A percentile compares a stretch with the other conserved stretches of the same genome.
These are phyloP conservation scores for Microascus cirrosus DNA, from an alignment of 2,329 filamentous ascomycete species.

Conservation along the genomic window DNA sequence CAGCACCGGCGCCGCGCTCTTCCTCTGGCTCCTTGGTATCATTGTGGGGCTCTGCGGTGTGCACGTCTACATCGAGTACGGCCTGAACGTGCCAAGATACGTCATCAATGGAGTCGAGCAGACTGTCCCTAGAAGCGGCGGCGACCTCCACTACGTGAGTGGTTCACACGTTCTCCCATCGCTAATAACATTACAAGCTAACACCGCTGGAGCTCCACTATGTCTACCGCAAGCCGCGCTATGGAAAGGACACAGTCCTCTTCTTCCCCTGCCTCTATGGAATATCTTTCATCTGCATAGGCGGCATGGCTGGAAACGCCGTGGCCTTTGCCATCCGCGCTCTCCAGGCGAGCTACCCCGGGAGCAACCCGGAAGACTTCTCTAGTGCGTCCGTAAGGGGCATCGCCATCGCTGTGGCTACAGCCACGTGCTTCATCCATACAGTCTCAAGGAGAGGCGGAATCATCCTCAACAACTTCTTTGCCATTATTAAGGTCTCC, in stretches of 20 bases:
- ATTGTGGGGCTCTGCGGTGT: conserved; percentile 23
- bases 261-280: conserved; percentile 27
- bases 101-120: conserved; percentile 23
- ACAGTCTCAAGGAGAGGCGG: conserved; percentile 34
- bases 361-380: conserved; percentile 1
- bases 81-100: conserved; percentile 31
- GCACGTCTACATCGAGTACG: conserved; percentile 31
- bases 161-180: background rate
- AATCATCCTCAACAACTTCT: conserved; percentile 35
- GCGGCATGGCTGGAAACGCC: conserved; percentile 36
- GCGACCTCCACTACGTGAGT: conserved; percentile 30
- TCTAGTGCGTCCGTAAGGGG: conserved; percentile 24
- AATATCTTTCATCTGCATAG: conserved; percentile 31
- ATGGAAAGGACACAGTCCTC: background rate
- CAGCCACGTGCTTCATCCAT: conserved; percentile 34
- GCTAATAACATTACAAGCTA: background rate
- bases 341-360: conserved; percentile 15
- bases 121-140: conserved; percentile 30
- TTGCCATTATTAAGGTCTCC: conserved; percentile 35
- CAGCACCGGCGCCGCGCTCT: conserved; percentile 21
- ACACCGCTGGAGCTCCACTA: background rate
- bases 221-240: background rate
- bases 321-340: conserved; percentile 31
- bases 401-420: conserved; percentile 32
- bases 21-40: conserved; percentile 26